Base-by-base conservation (phyloP, 2,329 filamentous ascomycete genomes). In the Taxawa tesnikishii region DNA sequence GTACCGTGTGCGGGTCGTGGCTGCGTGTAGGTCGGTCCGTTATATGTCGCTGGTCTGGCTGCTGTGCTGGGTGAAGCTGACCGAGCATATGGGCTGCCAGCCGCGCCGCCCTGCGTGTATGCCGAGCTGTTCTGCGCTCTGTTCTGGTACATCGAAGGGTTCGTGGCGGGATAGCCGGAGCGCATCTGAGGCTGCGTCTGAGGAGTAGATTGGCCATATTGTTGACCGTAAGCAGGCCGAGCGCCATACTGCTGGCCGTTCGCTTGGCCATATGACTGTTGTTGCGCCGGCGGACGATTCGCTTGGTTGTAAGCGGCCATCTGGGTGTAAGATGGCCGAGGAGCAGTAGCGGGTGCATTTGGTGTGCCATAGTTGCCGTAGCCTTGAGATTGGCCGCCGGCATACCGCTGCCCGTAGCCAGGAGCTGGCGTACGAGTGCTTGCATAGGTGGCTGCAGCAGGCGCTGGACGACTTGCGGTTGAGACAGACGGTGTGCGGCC, bases 331-430 rank as follows among this genome's bases (percentile, higher is more conserved):
- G 36, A 29, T 3, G 43, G 32, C 21, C 43, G 40, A 10, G 44
- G 38, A 15, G 41, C 36, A 5, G 40, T 35, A 9, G 36, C 41
- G 11, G 37, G 38, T 3, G 48, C 43, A 9, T 47, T 52, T 23
- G 19, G 19, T n/a, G 19, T 23, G n/a, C 19, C 19, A n/a, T 23
- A 23, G n/a, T 23, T 23, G 24, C 40, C 41, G 26, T 53, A 53
- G 16, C 15, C 34, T 10, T 38, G 33, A 3, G 41, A 33, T 9
- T 44, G 43, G n/a, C n/a, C n/a, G 13, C 39, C 42, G 38, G 44
- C 49, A 12, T 41, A 36, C n/a, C 46, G 44, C 10, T 49, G 48
- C 24, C 46, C 39, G 28, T 43, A 51, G 12, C 40, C 28, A 4
- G 45, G 37, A n/a, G 35, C 36, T 14, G 51, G 48, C 9, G 48